These are phyloP conservation scores for Solanum chmielewskii DNA, from an alignment of 257 asterid genomes.

Conservation along the genomic window DNA sequence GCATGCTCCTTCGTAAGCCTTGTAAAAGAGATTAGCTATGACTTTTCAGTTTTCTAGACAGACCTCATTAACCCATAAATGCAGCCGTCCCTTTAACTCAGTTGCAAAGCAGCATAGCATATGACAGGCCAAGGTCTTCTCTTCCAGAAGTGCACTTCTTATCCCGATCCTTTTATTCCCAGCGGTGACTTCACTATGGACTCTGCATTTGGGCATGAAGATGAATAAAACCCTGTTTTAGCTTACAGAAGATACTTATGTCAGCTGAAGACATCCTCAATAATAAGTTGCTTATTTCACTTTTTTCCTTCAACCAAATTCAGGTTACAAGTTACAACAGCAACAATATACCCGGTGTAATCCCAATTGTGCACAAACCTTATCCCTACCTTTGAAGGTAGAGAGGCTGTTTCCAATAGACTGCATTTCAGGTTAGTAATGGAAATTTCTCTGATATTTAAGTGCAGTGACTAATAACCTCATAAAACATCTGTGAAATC, in stretches of 20 bases:
- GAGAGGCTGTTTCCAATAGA: background rate
- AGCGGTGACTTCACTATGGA: background rate
- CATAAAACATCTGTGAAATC: background rate
- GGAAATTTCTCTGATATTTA: background rate
- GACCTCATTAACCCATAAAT: conserved; percentile 4
- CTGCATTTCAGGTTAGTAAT: background rate
- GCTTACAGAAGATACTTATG: background rate
- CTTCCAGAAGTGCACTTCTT: background rate
- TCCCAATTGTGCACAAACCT: background rate
- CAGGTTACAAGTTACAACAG: background rate
- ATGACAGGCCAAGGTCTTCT: background rate
- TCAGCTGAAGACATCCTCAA: background rate
- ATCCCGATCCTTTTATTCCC: background rate
- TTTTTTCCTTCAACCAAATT: background rate
- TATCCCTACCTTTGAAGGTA: background rate
- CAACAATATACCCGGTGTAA: background rate
- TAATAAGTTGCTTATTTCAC: background rate
- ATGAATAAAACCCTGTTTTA: no score
- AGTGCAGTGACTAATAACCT: background rate
- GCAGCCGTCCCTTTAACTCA: background rate
- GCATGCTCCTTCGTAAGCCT: background rate
- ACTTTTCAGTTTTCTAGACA: background rate
- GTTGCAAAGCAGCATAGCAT: background rate
- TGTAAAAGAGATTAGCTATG: background rate
- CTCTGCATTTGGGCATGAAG: no score